Conservation (phyloP, 2,329 filamentous ascomycete genomes). For the Sporothrix brasiliensis region DNA sequence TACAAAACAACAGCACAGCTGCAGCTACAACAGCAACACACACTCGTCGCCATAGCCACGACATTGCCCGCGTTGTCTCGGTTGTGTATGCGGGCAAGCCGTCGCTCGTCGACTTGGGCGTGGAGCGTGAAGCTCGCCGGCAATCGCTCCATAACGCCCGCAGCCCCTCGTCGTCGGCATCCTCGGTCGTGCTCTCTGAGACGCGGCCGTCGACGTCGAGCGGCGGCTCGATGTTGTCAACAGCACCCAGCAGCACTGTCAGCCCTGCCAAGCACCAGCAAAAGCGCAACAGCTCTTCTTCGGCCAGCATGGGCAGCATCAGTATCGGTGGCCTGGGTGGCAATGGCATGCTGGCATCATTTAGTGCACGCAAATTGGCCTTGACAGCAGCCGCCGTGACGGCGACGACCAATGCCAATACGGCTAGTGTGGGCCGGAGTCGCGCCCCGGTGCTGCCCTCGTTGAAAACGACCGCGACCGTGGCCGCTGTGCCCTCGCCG, state of each 20-base stretch:
- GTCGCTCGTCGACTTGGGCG: conserved; percentile 55
- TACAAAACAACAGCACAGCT: neutral
- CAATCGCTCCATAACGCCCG: conserved; percentile 39
- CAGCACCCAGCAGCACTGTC: conserved; percentile 21
- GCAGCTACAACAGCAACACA: neutral
- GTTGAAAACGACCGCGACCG: neutral
- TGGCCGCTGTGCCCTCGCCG: conserved; percentile 1
- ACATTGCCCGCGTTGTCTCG: conserved; percentile 61
- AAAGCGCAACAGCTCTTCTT: conserved; percentile 31
- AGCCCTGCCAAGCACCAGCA: conserved; percentile 10
- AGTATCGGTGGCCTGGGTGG: neutral
- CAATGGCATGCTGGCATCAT: conserved; percentile 39
- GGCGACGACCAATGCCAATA: conserved; percentile 36
- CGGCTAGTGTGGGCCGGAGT: conserved; percentile 33
- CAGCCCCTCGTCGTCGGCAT: conserved; percentile 5
- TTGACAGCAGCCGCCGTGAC: conserved; percentile 44
- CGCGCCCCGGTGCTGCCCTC: conserved; percentile 37
- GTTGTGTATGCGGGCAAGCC: conserved; percentile 64
- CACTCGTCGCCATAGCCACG: conserved; percentile 49
- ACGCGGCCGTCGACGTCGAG: conserved; percentile 26
- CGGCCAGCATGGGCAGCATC: conserved; percentile 16
- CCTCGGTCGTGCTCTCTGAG: neutral
- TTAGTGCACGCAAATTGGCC: conserved; percentile 52
- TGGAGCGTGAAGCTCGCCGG: conserved; percentile 35
- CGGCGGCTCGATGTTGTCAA: conserved; percentile 24